phyloP scores from a whole-genome alignment of 1,284 basidiomycete species.

The Gymnopus androsaceus region DNA sequence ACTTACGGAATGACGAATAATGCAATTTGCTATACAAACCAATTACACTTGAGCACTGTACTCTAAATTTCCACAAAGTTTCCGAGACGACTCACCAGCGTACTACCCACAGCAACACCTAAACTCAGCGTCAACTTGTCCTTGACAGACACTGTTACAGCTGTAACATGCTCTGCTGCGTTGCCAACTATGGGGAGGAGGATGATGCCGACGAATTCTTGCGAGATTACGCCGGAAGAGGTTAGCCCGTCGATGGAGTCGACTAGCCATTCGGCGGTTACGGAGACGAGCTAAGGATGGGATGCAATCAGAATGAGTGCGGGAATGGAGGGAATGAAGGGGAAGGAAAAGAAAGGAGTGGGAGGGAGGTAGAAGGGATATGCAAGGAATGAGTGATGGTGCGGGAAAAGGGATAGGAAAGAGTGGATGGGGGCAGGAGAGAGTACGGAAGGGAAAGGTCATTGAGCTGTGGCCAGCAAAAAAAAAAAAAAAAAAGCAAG shows the following conservation, averaged over 20 bases:
- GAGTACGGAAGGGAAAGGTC: no score
- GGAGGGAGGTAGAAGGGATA: no score
- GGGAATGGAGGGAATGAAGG: background rate
- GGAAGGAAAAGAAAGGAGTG: no score
- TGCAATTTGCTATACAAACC: constrained; percentile 74
- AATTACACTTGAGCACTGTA: background rate
- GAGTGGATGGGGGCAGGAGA: no score
- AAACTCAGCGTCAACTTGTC: constrained; percentile 74
- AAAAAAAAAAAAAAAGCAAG: background rate
- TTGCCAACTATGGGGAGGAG: constrained; percentile 88
- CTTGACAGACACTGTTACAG: constrained; percentile 84
- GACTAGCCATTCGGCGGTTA: constrained; percentile 87
- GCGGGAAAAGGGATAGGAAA: no score
- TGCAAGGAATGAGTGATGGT: no score
- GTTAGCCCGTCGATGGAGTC: constrained; percentile 73
- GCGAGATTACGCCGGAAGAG: constrained; percentile 50
- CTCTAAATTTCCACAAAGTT: background rate
- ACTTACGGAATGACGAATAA: constrained; percentile 83
- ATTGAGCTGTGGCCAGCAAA: no score
- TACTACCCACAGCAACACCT: constrained; percentile 85
- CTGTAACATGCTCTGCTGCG: constrained; percentile 87
- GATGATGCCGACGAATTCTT: constrained; percentile 86
- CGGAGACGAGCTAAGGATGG: constrained; percentile 51
- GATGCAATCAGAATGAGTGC: background rate
- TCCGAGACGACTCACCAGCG: constrained; percentile 61